Evolutionary conservation across 2,329 filamentous ascomycete species (phyloP).

Genomic region (Chaetothyriales sp.): DNA sequence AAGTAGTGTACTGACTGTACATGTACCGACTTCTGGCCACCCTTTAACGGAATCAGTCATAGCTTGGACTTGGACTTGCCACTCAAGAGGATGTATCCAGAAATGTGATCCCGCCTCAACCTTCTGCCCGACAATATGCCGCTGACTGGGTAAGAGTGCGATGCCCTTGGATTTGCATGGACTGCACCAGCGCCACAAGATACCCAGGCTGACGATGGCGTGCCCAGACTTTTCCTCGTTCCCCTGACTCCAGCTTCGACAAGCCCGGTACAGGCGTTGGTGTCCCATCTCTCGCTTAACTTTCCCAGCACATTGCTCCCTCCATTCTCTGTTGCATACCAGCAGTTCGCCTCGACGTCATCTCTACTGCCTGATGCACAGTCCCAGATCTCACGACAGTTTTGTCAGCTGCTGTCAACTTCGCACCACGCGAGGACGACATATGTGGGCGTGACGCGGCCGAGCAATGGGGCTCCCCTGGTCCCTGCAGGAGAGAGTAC

Average conservation of each 20-base stretch:
- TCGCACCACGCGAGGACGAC: slow-evolving; percentile 11
- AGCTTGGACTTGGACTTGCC: no score
- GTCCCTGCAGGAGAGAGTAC: slow-evolving; percentile 1
- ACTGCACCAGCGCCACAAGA: not conserved
- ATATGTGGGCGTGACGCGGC: slow-evolving; percentile 9
- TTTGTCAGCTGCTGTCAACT: slow-evolving; percentile 12
- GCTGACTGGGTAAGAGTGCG: not conserved
- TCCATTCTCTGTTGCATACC: slow-evolving; percentile 13
- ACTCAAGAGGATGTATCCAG: no score
- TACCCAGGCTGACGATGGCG: slow-evolving; percentile 2
- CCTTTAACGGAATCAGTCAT: no score
- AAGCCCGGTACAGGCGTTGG: slow-evolving; percentile 9
- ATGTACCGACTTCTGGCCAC: no score
- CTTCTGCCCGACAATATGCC: not conserved
- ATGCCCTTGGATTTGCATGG: not conserved
- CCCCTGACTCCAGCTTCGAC: slow-evolving; percentile 6
- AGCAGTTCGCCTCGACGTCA: slow-evolving; percentile 16
- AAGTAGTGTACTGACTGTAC: no score
- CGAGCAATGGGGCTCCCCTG: slow-evolving; percentile 2
- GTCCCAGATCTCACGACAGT: slow-evolving; percentile 5
- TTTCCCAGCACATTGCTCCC: slow-evolving; percentile 12
- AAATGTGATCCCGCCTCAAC: not conserved
- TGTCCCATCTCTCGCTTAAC: slow-evolving; percentile 14
- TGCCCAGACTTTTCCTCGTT: slow-evolving; percentile 13
- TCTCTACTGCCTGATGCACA: slow-evolving; percentile 13